Conservation (phyloP, 495 filamentous ascomycete genomes). For the Xylaria nigripes region DNA sequence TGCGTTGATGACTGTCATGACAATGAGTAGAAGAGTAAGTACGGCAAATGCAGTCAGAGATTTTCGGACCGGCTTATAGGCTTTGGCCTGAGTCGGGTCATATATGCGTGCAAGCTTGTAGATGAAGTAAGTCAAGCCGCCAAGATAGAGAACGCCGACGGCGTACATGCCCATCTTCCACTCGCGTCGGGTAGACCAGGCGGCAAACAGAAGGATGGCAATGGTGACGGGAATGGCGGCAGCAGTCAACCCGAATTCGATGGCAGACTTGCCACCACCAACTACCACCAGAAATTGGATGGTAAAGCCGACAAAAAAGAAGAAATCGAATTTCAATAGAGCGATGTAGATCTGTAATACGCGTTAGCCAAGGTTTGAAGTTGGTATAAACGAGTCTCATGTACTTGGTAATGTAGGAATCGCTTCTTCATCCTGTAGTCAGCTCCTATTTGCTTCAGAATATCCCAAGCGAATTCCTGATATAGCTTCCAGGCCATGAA, state of each 20-base stretch:
- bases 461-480: constrained; percentile 98
- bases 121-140: constrained; percentile 87
- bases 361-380: constrained; percentile 23
- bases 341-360: constrained; percentile 85
- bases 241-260: constrained; percentile 79
- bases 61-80: constrained; percentile 66
- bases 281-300: constrained; percentile 96
- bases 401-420: constrained; percentile 92
- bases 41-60: constrained; percentile 88
- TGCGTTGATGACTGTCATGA: constrained; percentile 83
- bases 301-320: constrained; percentile 98
- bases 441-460: constrained; percentile 97
- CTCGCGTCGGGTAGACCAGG: constrained; percentile 76
- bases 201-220: constrained; percentile 72
- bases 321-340: constrained; percentile 97
- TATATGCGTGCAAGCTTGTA: constrained; percentile 99
- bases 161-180: constrained; percentile 64
- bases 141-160: constrained; percentile 82
- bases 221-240: constrained; percentile 88
- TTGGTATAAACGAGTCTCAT: constrained; percentile 12
- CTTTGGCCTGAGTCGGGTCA: constrained; percentile 38
- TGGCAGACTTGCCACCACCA: constrained; percentile 47
- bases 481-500: constrained; percentile 89
- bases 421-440: constrained; percentile 94
- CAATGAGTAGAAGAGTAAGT: constrained; percentile 79